Conservation (phyloP, 306 rosid species). For the Vicia faba region DNA sequence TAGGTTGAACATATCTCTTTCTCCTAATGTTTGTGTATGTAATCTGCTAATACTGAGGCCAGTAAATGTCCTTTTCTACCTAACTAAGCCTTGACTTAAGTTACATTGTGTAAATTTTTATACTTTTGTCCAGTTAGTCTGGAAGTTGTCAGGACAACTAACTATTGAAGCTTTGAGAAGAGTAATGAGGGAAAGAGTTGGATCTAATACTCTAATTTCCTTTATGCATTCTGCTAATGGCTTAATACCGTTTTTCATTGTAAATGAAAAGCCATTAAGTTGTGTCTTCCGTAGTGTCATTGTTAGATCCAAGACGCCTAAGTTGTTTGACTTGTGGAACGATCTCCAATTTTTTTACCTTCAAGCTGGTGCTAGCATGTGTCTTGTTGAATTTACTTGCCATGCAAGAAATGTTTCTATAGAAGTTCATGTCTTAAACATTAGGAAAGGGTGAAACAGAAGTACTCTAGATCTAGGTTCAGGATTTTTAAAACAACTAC, state of each 20-base stretch:
- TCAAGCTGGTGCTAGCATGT: background rate
- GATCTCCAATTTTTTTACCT: no score
- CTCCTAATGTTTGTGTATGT: no score
- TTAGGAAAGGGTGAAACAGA: background rate
- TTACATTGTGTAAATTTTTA: background rate
- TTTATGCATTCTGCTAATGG: background rate
- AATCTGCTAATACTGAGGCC: no score
- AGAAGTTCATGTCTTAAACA: background rate
- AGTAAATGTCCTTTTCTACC: background rate
- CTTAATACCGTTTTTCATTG: background rate
- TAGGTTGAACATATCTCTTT: no score
- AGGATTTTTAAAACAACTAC: background rate
- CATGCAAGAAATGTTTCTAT: background rate
- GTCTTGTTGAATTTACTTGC: background rate
- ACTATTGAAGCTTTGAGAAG: background rate
- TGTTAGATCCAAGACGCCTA: no score
- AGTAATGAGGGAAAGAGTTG: background rate
- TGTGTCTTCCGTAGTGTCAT: no score
- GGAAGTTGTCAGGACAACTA: slow-evolving; percentile 7
- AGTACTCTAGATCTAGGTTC: slow-evolving; percentile 9
- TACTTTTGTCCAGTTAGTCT: background rate
- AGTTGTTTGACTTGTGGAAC: no score
- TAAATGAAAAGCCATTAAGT: background rate
- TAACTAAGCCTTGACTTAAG: background rate
- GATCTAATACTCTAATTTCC: background rate